These are phyloP conservation scores for Phyllosticta paracitricarpa DNA, from an alignment of 2,329 filamentous ascomycete species.

Conservation along the genomic window DNA sequence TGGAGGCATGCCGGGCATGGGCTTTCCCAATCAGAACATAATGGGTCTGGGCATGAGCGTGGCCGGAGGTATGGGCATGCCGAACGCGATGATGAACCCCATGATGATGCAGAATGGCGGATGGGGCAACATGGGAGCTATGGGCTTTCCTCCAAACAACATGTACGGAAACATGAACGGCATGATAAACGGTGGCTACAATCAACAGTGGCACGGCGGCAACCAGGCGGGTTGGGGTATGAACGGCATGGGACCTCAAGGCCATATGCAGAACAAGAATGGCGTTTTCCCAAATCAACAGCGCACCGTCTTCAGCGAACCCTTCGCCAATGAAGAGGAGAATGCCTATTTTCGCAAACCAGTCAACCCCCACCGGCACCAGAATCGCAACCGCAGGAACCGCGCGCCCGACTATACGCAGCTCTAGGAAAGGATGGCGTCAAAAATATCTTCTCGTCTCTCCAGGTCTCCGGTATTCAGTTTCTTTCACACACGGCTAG, in stretches of 20 bases:
- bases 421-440: constrained; percentile 41
- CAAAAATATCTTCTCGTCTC: neutral
- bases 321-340: constrained; percentile 59
- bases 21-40: constrained; percentile 38
- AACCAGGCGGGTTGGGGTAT: constrained; percentile 7
- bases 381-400: constrained; percentile 67
- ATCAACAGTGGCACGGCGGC: constrained; percentile 15
- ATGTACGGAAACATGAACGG: constrained; percentile 32
- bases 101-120: constrained; percentile 24
- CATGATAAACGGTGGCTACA: constrained; percentile 37
- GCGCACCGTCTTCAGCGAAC: constrained; percentile 42
- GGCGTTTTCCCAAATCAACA: constrained; percentile 49
- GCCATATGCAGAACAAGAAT: constrained; percentile 15
- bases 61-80: constrained; percentile 35
- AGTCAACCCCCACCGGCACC: constrained; percentile 85
- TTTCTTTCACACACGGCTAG: neutral
- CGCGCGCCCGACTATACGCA: constrained; percentile 88
- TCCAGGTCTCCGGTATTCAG: neutral
- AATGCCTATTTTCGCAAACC: constrained; percentile 93
- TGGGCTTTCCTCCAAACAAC: constrained; percentile 18
- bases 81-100: constrained; percentile 33
- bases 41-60: constrained; percentile 33
- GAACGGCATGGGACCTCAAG: constrained; percentile 10
- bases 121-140: constrained; percentile 26
- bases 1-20: constrained; percentile 31